Percentiles rank a stretch among this genome's conserved stretches.
These are phyloP conservation scores for Ormosia emarginata DNA, from an alignment of 306 rosid species.

Conservation along the genomic window DNA sequence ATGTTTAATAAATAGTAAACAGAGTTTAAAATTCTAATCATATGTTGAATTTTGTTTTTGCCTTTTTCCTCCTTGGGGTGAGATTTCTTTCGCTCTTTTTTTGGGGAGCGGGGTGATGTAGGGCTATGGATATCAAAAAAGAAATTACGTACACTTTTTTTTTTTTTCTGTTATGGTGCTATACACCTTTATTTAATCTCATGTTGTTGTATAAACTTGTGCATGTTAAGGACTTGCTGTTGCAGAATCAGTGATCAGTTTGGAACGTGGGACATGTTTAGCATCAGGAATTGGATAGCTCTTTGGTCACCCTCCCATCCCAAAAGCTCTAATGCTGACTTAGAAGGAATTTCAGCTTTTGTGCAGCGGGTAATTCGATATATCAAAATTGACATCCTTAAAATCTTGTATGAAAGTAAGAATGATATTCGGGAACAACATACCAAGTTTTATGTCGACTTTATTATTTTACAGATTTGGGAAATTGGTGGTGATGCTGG, in stretches of 20 bases:
- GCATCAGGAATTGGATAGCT: not conserved
- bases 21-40: constrained; percentile 6
- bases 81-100: not conserved
- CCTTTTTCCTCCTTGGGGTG: not conserved
- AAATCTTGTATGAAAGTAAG: not conserved
- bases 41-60: constrained; percentile 10
- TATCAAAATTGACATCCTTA: not conserved
- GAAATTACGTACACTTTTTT: not conserved
- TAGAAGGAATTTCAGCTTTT: not conserved
- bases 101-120: not conserved
- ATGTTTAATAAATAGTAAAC: constrained; percentile 20
- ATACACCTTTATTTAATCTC: not conserved
- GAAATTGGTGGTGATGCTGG: not conserved
- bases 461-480: not conserved
- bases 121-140: not conserved
- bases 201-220: not conserved
- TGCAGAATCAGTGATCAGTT: not conserved
- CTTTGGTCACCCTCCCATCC: not conserved
- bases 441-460: not conserved
- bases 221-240: not conserved
- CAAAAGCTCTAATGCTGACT: not conserved
- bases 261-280: not conserved
- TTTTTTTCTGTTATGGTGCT: not conserved
- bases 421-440: not conserved
- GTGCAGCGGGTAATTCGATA: not conserved